These are phyloP conservation scores for Eucalyptus coolabah DNA, from an alignment of 345 rosid genomes.

Conservation along the genomic window DNA sequence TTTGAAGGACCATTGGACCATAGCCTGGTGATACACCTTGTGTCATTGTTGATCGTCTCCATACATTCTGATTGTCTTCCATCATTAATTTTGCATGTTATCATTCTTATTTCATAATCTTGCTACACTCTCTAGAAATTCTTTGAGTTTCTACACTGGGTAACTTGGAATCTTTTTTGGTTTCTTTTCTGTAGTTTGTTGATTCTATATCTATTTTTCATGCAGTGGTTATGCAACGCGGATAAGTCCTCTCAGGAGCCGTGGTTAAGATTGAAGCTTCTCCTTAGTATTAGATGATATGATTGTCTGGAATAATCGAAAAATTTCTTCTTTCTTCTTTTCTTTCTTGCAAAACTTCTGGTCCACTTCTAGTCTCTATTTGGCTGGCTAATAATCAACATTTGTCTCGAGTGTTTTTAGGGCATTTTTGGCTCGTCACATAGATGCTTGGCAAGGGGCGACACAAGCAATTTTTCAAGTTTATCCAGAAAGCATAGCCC, in stretches of 20 bases:
- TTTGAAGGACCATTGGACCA: background rate
- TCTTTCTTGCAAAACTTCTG: background rate
- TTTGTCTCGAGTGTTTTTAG: conserved; percentile 1
- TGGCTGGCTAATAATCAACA: background rate
- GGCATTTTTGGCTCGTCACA: conserved; percentile 78
- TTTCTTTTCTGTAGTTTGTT: background rate
- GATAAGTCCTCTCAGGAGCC: conserved; percentile 92
- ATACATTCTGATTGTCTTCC: background rate
- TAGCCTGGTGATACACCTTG: background rate
- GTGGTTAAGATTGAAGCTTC: conserved; percentile 70
- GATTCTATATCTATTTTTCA: background rate
- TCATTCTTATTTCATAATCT: no score
- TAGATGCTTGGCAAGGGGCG: conserved; percentile 65
- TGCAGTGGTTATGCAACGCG: conserved; percentile 90
- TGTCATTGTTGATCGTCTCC: background rate
- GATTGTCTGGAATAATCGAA: no score
- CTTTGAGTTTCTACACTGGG: no score
- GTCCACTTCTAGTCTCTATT: background rate
- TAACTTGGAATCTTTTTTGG: background rate
- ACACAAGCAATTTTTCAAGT: conserved; percentile 83
- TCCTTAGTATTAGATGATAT: background rate
- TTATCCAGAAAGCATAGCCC: conserved; percentile 73
- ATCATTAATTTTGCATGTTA: background rate
- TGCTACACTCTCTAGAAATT: background rate
- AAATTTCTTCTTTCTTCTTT: background rate